These are phyloP conservation scores for Tolypocladium nubicola DNA, from an alignment of 2,329 filamentous ascomycete species.

Conservation along the genomic window DNA sequence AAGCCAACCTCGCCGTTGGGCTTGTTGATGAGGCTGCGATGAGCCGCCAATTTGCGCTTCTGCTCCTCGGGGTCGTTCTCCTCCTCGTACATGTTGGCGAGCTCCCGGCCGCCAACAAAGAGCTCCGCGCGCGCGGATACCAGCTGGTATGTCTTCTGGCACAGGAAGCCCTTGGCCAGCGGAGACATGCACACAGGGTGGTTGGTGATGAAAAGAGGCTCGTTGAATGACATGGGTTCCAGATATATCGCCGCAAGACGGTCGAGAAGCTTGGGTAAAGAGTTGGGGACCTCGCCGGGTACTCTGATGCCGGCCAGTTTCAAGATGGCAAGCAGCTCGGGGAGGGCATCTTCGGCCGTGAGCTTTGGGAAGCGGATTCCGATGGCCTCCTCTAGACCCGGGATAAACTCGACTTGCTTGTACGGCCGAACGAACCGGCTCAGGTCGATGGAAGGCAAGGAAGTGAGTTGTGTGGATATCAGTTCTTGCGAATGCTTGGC, in stretches of 20 bases:
- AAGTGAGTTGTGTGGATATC: constrained; percentile 32
- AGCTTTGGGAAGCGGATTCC: constrained; percentile 57
- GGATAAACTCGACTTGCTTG: constrained; percentile 68
- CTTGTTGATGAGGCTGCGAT: constrained; percentile 28
- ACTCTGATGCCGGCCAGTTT: constrained; percentile 51
- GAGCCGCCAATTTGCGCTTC: constrained; percentile 64
- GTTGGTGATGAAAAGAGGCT: constrained; percentile 76
- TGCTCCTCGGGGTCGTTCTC: constrained; percentile 90
- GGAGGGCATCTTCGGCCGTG: constrained; percentile 40
- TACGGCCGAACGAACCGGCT: constrained; percentile 44
- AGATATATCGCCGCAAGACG: constrained; percentile 65
- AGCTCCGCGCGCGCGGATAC: constrained; percentile 78
- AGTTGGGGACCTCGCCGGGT: constrained; percentile 51
- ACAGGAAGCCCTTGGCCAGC: constrained; percentile 75
- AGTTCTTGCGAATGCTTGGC: constrained; percentile 38
- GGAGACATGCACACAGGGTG: constrained; percentile 88
- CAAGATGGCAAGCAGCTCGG: constrained; percentile 41
- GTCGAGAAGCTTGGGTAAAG: constrained; percentile 65
- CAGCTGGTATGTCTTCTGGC: constrained; percentile 55
- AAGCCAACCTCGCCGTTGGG: constrained; percentile 21
- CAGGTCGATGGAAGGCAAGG: constrained; percentile 37
- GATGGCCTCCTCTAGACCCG: constrained; percentile 61
- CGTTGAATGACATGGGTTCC: constrained; percentile 58
- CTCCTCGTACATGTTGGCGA: constrained; percentile 97
- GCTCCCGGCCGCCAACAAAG: constrained; percentile 69